Evolutionary conservation across 129 eudicot species (phyloP).

Genomic region (Helichrysum umbraculigerum): DNA sequence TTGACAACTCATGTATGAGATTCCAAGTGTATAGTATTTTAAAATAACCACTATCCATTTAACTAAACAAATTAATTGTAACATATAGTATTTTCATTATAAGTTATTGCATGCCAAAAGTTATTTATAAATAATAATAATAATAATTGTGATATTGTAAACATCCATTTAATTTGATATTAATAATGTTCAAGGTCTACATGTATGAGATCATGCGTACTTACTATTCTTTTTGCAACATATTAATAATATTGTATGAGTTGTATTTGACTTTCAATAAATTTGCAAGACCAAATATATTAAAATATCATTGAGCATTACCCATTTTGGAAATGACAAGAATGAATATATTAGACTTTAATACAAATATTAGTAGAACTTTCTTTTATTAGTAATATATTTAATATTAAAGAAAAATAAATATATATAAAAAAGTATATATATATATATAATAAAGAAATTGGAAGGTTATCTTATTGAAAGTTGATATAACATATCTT

Average conservation of each 20-base stretch:
- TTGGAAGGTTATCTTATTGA: background rate
- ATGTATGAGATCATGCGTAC: background rate
- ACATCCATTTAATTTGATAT: background rate
- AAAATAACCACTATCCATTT: background rate
- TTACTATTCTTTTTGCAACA: background rate
- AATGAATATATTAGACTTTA: conserved; percentile 15
- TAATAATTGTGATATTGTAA: background rate
- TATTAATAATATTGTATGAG: background rate
- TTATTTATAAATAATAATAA: too few relatives aligned
- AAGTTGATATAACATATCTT: background rate
- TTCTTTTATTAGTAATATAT: too few relatives aligned
- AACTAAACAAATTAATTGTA: too few relatives aligned
- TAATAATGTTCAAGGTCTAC: background rate
- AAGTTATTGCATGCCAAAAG: background rate
- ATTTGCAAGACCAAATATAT: background rate
- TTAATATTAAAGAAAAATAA: too few relatives aligned
- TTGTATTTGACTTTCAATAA: background rate
- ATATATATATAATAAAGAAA: background rate
- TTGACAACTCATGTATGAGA: conserved; percentile 4
- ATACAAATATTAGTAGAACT: background rate
- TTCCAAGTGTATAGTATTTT: background rate
- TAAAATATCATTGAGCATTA: background rate
- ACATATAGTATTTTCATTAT: background rate
- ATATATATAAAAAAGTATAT: too few relatives aligned
- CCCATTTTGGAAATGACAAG: conserved; percentile 5